Base-by-base conservation (phyloP, 495 filamentous ascomycete genomes). In the Xylaria acuta region DNA sequence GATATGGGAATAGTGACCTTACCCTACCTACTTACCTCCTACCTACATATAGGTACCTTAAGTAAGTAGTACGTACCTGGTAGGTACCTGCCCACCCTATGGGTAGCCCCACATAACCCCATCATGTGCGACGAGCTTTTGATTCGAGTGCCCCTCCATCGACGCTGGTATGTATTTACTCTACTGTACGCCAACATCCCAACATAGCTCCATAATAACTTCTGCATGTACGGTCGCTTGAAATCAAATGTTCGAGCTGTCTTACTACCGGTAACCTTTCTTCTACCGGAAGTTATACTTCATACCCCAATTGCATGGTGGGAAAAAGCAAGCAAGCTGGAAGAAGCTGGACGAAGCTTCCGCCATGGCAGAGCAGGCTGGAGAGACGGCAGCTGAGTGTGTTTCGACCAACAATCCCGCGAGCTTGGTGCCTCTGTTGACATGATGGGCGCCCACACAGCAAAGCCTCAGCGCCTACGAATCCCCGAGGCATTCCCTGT, bases 401-500 rank as follows among this genome's bases (percentile, higher is more conserved):
- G 69, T 71, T 65, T 58, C 40, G 18, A 25, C 34, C 14, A 36
- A 49, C 8, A 54, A 45, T 22, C 54, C 40, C 43, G 16, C 60
- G 40, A 4, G 63, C 9, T 38, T 67, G 22, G 40, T 18, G 16
- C 38, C 36, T 72, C 51, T 47, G 63, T 36, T 72, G 51, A 72
- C 63, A 72, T 14, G 41, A 45, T 71, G 45, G 2, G 45, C 47
- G 36, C 38, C 22, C 40, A 49, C 58, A 36, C 70, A 84, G 85
- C 63, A 84, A 82, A 79, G 86, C 88, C 84, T 84, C 86, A 47
- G 82, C 86, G 34, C 80, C 86, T 73, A 92, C 94, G 60, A 99
- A 99, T 84, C 91, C 95, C 54, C 91, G 96, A 74, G 96, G 96
- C 76, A 99, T 99, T 72, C 96, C 96, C 69, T 88, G 89, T 76